Evolutionary conservation across 2,329 filamentous ascomycete species (phyloP).

Genomic region (Monilinia fructigena): DNA sequence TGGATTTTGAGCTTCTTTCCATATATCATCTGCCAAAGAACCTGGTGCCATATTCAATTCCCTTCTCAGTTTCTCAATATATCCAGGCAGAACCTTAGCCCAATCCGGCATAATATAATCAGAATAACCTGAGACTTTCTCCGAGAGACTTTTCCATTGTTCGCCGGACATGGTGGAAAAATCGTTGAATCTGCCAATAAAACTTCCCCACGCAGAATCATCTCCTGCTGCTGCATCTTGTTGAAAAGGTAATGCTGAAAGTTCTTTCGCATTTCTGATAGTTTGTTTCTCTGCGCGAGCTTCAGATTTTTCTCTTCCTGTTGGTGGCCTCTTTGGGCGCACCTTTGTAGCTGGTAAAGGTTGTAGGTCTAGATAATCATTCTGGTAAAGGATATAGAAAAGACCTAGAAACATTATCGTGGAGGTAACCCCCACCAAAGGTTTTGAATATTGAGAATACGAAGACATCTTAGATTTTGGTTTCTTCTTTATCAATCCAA

Average conservation of each 20-base stretch:
- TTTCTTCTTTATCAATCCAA: slow-evolving; percentile 27
- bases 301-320: slow-evolving; percentile 27
- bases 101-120: slow-evolving; percentile 78
- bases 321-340: slow-evolving; percentile 31
- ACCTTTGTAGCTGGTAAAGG: slow-evolving; percentile 37
- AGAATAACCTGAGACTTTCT: slow-evolving; percentile 52
- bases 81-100: slow-evolving; percentile 73
- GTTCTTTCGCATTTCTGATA: slow-evolving; percentile 32
- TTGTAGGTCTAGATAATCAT: slow-evolving; percentile 35
- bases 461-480: slow-evolving; percentile 29
- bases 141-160: slow-evolving; percentile 55
- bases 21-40: slow-evolving; percentile 88
- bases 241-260: slow-evolving; percentile 35
- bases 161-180: slow-evolving; percentile 56
- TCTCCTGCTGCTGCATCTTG: slow-evolving; percentile 27
- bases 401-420: slow-evolving; percentile 32
- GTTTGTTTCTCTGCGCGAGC: slow-evolving; percentile 31
- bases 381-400: slow-evolving; percentile 38
- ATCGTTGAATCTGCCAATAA: slow-evolving; percentile 35
- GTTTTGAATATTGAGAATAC: slow-evolving; percentile 18
- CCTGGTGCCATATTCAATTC: slow-evolving; percentile 86
- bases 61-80: slow-evolving; percentile 77
- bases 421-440: slow-evolving; percentile 33
- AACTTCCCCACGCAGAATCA: slow-evolving; percentile 38
- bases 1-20: slow-evolving; percentile 85